A percentile compares a stretch with the other conserved stretches of the same genome.
Evolutionary conservation across 2,329 filamentous ascomycete genomes (phyloP).

Genomic region (Tolypocladium cylindrosporum): DNA sequence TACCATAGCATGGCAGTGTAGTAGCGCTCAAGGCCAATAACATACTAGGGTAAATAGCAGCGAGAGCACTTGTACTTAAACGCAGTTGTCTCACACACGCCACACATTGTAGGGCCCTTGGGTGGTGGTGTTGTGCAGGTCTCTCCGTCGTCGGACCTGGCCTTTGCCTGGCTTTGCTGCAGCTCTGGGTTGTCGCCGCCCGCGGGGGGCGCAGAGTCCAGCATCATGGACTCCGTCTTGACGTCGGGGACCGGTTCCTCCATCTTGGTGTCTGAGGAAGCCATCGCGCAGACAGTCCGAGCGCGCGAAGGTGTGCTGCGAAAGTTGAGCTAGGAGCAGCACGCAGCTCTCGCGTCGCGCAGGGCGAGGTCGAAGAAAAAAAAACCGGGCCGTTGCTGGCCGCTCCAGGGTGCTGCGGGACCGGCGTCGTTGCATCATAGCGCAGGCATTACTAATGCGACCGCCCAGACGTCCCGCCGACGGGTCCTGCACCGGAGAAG

Average conservation of each 20-base stretch:
- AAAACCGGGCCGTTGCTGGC: not conserved
- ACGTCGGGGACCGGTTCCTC: not conserved
- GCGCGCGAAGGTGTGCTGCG: not conserved
- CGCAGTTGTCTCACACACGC: constrained; percentile 39
- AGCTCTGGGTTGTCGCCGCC: not conserved
- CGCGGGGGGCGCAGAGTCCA: not conserved
- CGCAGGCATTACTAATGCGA: constrained; percentile 22
- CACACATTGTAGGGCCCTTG: constrained; percentile 26
- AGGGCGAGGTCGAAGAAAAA: not conserved
- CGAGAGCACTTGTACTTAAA: constrained; percentile 55
- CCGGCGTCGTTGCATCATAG: constrained; percentile 14
- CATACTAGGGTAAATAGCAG: constrained; percentile 50
- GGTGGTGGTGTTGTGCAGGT: not conserved
- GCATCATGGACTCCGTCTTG: not conserved
- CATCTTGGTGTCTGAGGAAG: not conserved
- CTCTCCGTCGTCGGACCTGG: not conserved
- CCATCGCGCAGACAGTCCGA: not conserved
- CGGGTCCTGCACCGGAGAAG: not conserved
- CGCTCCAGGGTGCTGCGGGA: not conserved
- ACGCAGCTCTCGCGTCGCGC: not conserved
- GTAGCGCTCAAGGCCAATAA: constrained; percentile 1
- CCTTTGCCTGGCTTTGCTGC: not conserved
- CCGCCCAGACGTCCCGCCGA: not conserved
- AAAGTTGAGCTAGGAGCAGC: not conserved
- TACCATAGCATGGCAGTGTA: not conserved